Evolutionary conservation across 2,329 filamentous ascomycete species (phyloP), one percentile per base, ranked within the genome.

Genomic region (Epichloe elymi): DNA sequence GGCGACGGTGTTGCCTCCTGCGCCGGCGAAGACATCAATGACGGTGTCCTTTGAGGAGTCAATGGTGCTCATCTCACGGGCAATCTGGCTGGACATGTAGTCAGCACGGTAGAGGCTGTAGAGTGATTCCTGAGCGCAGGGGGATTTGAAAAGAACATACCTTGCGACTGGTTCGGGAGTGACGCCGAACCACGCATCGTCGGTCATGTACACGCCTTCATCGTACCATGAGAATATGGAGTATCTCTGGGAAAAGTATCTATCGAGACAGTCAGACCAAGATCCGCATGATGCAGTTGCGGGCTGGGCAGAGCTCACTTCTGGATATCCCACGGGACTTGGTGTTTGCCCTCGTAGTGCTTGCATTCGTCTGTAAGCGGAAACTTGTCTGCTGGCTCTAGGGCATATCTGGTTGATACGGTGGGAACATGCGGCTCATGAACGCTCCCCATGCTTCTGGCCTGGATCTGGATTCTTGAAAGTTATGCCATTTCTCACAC

Each of bases 181-280:
- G 7, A 97, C 90, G 51, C 90, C 93, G 65, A 93, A 98, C 93
- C 93, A 98, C 50, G 89, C 86, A 68, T 91, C 85, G 64, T 95
- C 83, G 0, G 94, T 98, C 75, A 98, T 81, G 73, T 82, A 85
- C 57, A 98, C 78, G 51, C 89, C 91, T 53, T 90, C 78, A 64
- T 96, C 85, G 64, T 96, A 98, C 59, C 77, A 78, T 15, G 84
- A 83, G 69, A 95, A 98, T 57, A 98, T 86, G 49, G 82, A 84
- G 65, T 93, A 83, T 53, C 93, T 80, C 62, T 97, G 90, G 15
- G 84, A 76, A 80, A 88, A 98, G 68, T 98, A 98, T 65, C 89
- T 94, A 35, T 26, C 19, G 5, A 23, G 7, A 19, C 8, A 3
- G 26, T 30, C 19, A 45, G n/a, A n/a, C 17, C 26, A 10, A 49